phyloP scores from a whole-genome alignment of 495 filamentous ascomycete genomes.

The Aspergillus coremiiformis region DNA sequence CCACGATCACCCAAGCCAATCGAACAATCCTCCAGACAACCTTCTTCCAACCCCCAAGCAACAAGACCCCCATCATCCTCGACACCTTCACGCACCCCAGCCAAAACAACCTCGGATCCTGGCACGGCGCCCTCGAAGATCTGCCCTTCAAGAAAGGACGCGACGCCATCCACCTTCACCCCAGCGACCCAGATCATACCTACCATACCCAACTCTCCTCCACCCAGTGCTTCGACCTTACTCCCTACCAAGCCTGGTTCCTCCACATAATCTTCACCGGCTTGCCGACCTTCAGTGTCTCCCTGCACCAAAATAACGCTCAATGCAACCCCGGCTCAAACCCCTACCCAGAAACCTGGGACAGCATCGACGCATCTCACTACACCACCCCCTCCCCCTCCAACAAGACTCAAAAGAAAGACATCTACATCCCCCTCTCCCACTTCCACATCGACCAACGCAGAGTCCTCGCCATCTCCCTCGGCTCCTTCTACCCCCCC shows the following conservation, averaged over 20 bases:
- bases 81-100: slow-evolving; percentile 53
- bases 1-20: neutral
- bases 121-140: slow-evolving; percentile 62
- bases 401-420: slow-evolving; percentile 18
- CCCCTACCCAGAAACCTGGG: slow-evolving; percentile 70
- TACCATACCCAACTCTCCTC: slow-evolving; percentile 60
- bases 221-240: slow-evolving; percentile 52
- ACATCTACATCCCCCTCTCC: slow-evolving; percentile 68
- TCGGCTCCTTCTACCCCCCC: slow-evolving; percentile 59
- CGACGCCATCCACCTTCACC: slow-evolving; percentile 49
- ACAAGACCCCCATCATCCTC: slow-evolving; percentile 44
- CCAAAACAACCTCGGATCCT: slow-evolving; percentile 59
- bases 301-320: slow-evolving; percentile 65
- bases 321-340: slow-evolving; percentile 49
- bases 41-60: slow-evolving; percentile 18
- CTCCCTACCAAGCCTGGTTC: slow-evolving; percentile 45
- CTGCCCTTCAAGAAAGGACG: slow-evolving; percentile 45
- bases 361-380: slow-evolving; percentile 60
- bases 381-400: slow-evolving; percentile 30
- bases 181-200: slow-evolving; percentile 58
- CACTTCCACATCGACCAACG: slow-evolving; percentile 63
- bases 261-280: slow-evolving; percentile 68
- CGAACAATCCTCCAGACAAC: slow-evolving; percentile 1
- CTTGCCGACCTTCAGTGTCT: slow-evolving; percentile 58
- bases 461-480: slow-evolving; percentile 54